Evolutionary conservation across 345 rosid species (phyloP).

Genomic region (Adansonia digitata): DNA sequence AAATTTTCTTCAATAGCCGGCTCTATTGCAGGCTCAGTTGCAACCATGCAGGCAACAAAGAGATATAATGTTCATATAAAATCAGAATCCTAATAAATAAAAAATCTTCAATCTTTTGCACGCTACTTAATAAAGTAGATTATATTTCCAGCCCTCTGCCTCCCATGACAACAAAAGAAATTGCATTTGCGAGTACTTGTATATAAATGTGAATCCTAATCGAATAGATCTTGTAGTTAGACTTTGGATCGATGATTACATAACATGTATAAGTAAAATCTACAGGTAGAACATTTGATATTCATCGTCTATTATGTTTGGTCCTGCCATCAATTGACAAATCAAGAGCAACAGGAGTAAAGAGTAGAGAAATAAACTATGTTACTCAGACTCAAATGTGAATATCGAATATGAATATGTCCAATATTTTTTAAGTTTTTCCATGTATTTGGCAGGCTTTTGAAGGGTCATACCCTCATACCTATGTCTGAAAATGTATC

Average conservation of each 20-base stretch:
- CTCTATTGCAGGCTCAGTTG: not conserved
- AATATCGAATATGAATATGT: no score
- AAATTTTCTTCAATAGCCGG: conserved; percentile 10
- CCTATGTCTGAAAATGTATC: no score
- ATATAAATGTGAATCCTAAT: not conserved
- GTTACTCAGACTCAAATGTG: no score
- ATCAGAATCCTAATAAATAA: not conserved
- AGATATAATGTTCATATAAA: conserved; percentile 10
- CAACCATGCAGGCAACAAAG: conserved; percentile 5
- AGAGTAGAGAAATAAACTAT: not conserved
- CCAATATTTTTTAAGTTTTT: no score
- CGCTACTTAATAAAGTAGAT: not conserved
- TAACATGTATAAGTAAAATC: not conserved
- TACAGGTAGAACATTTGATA: not conserved
- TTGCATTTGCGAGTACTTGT: not conserved
- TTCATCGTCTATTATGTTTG: not conserved
- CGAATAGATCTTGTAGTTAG: not conserved
- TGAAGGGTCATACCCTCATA: no score
- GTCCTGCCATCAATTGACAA: not conserved
- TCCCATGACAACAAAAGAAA: not conserved
- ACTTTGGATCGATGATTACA: not conserved
- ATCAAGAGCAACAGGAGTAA: not conserved
- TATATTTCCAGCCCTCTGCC: not conserved
- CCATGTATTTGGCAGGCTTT: no score
- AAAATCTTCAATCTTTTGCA: not conserved